phyloP scores from a whole-genome alignment of 2,329 filamentous ascomycete species.

The Stromatinia cepivora region DNA sequence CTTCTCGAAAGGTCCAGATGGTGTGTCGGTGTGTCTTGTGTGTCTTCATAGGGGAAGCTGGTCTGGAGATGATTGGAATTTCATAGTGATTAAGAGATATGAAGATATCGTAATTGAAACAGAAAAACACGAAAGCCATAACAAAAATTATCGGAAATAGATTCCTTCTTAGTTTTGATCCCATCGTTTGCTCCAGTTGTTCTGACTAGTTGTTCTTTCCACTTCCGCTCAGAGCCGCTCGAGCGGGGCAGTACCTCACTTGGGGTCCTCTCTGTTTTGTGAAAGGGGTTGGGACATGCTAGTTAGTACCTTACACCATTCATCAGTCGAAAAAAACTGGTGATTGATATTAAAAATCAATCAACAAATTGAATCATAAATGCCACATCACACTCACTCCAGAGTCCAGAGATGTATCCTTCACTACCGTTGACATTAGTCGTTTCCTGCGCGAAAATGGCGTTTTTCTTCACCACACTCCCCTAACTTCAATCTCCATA shows the following conservation, averaged over 20 bases:
- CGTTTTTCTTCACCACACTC: neutral
- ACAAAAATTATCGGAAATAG: neutral
- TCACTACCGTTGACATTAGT: neutral
- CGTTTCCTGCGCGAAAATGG: neutral
- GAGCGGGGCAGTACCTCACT: neutral
- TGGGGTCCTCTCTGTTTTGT: neutral
- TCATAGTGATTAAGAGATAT: neutral
- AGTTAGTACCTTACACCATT: neutral
- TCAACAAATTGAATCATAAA: neutral
- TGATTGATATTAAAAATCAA: neutral
- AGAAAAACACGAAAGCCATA: neutral
- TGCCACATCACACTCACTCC: neutral
- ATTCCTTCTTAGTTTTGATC: neutral
- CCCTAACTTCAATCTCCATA: constrained; percentile 2
- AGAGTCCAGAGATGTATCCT: neutral
- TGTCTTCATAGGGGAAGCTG: neutral
- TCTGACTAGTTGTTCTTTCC: neutral
- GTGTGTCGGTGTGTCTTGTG: neutral
- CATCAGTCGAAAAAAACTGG: neutral
- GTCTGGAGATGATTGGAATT: neutral
- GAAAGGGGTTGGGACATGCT: neutral
- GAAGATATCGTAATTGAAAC: neutral
- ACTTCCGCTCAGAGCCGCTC: constrained; percentile 10
- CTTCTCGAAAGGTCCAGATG: neutral
- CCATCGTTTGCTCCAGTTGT: neutral